These are phyloP conservation scores for Penicillium paneum DNA, from an alignment of 2,329 filamentous ascomycete genomes.

Conservation along the genomic window DNA sequence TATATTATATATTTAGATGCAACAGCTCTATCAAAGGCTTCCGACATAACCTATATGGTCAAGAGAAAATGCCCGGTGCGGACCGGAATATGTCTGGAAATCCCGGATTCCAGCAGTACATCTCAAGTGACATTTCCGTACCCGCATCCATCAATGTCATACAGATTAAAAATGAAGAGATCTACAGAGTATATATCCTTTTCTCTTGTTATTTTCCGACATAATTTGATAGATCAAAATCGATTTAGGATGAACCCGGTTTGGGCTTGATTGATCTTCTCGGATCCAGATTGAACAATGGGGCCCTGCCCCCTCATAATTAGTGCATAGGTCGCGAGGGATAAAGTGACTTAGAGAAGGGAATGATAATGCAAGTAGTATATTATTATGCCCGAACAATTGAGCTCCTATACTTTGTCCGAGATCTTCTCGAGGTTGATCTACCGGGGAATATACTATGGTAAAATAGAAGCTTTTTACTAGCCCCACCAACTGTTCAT, in stretches of 20 bases:
- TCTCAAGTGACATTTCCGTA: background rate
- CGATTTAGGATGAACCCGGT: background rate
- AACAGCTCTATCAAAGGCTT: no score
- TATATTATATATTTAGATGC: background rate
- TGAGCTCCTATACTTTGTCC: background rate
- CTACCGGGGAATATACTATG: background rate
- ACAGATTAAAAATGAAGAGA: background rate
- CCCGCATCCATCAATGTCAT: background rate
- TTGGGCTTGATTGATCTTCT: background rate
- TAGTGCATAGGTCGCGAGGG: no score
- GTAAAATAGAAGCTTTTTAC: background rate
- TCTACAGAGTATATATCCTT: background rate
- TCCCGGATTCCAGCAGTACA: conserved; percentile 5
- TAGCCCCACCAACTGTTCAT: background rate
- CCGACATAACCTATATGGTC: background rate
- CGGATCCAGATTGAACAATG: background rate
- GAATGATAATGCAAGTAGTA: background rate
- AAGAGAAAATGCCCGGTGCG: background rate
- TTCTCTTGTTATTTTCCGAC: background rate
- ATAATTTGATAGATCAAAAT: conserved; percentile 5
- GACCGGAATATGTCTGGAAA: background rate
- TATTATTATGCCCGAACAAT: background rate
- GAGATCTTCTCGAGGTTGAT: background rate
- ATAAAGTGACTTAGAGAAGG: background rate
- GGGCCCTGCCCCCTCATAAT: no score